Base-by-base conservation (phyloP, 441 rosid genomes). In the Erodium moschatum region DNA sequence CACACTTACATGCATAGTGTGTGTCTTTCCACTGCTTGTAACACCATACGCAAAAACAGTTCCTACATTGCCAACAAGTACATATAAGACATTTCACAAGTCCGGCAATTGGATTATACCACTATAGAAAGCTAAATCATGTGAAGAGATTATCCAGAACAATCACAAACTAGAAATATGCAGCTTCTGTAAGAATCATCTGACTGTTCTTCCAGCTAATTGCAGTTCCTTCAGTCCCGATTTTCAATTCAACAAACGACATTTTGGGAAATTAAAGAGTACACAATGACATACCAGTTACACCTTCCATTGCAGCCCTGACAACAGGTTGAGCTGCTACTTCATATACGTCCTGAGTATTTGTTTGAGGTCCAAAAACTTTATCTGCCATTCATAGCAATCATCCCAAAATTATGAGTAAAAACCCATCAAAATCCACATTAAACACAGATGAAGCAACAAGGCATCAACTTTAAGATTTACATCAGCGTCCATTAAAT, bases 31-130 rank as follows among this genome's bases (percentile, higher is more conserved):
- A 83, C 99, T 96, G 64, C 99, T 96, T 44, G 99, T 96, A 73
- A 96, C 99, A 78, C 99, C 99, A 77, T 96, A 96, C 5, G 99
- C 96, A 69, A 95, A 95, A 75, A 95, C 96, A 16, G 99, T 96
- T 68, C 99, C 99, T 96, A 87, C 80, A 68, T 78, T 73, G 54
- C 68, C 33, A 62, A 29, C 60, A 67, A 64, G 69, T 69, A 67
- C 5, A 24, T 6, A 42, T 13, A 24, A 44, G 69, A 31, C 9
- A 24, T 4, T 15, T 24, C 29, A 20, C n/a, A 63, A 19, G 12
- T 15, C 60, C 29, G 52, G 63, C 54, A 42, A 64, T 21, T 48
- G 33, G 27, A 9, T 8, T 6, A 33, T 46, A 48, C 62, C 21
- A 63, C 62, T 64, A 16, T 33, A 64, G 31, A 46, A 20, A 29